Evolutionary conservation across 805 yeast species (phyloP).

Genomic region (Kazachstania africana): DNA sequence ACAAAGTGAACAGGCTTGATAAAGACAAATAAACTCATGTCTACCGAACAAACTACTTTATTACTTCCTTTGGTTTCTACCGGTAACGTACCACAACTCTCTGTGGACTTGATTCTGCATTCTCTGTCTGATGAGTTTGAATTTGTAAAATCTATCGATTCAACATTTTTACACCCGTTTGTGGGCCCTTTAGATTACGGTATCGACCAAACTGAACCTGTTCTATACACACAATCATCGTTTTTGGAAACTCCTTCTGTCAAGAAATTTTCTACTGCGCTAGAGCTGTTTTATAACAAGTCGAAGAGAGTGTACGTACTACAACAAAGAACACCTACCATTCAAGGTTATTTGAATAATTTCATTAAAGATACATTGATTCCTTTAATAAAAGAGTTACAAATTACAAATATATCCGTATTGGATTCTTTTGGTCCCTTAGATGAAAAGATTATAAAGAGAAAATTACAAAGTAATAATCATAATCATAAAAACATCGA

Average conservation of each 20-base stretch:
- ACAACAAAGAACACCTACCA: slow-evolving; percentile 75
- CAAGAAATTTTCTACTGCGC: slow-evolving; percentile 38
- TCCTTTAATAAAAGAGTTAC: slow-evolving; percentile 34
- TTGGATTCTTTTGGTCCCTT: slow-evolving; percentile 62
- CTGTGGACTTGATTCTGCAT: slow-evolving; percentile 62
- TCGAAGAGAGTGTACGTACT: slow-evolving; percentile 39
- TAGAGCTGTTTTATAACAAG: slow-evolving; percentile 49
- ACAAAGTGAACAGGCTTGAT: too few species aligned
- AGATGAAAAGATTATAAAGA: slow-evolving; percentile 10
- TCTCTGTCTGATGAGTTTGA: slow-evolving; percentile 27
- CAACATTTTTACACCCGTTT: slow-evolving; percentile 62
- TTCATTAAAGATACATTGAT: slow-evolving; percentile 41
- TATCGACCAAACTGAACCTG: slow-evolving; percentile 7
- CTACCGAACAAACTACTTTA: slow-evolving; percentile 37
- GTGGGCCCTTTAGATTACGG: slow-evolving; percentile 62
- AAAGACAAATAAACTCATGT: too few species aligned
- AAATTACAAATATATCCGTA: slow-evolving; percentile 38
- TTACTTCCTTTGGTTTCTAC: slow-evolving; percentile 72
- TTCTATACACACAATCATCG: slow-evolving; percentile 6
- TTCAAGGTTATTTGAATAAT: slow-evolving; percentile 45
- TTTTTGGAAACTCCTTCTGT: slow-evolving; percentile 3
- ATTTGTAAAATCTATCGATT: slow-evolving; percentile 47
- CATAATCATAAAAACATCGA: slow-evolving; percentile 1
- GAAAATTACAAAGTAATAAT: slow-evolving; percentile 2
- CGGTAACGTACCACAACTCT: slow-evolving; percentile 83